Evolutionary conservation across 257 asterid species (phyloP).

Genomic region (Apocynum venetum): DNA sequence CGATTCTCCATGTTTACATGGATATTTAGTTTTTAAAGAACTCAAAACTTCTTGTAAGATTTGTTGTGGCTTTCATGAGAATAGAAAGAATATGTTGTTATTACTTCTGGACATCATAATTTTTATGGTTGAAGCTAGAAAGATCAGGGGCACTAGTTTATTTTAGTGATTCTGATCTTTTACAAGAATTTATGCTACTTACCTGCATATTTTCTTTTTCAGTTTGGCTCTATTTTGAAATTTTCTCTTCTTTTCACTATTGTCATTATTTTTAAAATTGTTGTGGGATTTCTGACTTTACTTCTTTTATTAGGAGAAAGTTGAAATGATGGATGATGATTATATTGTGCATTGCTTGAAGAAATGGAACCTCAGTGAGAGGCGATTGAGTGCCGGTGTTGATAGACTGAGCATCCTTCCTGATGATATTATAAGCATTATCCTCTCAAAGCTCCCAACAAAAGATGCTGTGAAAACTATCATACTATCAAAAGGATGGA

Average conservation of each 20-base stretch:
- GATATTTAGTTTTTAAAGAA: neutral
- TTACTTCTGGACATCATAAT: neutral
- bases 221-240: neutral
- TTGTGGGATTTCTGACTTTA: neutral
- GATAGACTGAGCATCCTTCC: neutral
- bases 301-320: neutral
- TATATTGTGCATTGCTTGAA: neutral
- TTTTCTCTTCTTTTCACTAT: neutral
- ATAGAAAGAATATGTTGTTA: neutral
- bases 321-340: constrained; percentile 3
- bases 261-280: neutral
- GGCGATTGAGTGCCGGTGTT: neutral
- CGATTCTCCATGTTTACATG: neutral
- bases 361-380: neutral
- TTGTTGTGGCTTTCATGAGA: neutral
- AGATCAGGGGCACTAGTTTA: neutral
- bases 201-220: neutral
- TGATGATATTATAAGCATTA: neutral
- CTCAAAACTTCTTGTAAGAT: too few species aligned
- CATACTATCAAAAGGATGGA: neutral
- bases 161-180: neutral
- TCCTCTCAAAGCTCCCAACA: neutral
- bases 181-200: neutral
- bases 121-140: neutral
- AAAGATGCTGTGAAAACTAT: constrained; percentile 6